Conservation (phyloP, 805 yeast species). For the Monosporozyma servazzii region DNA sequence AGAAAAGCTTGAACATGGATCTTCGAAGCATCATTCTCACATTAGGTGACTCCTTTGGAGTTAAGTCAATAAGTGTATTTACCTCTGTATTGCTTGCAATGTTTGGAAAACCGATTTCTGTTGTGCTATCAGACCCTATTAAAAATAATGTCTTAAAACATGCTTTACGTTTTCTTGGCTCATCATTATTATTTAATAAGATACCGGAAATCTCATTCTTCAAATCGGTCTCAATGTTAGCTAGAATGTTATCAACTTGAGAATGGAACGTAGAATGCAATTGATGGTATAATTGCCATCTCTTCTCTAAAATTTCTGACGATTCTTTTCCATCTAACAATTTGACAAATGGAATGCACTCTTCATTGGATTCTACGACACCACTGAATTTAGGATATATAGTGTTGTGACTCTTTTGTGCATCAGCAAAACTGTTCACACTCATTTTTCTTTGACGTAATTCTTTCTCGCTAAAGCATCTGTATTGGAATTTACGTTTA, state of each 20-base stretch:
- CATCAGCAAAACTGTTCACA: conserved; percentile 26
- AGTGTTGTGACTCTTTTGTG: conserved; percentile 24
- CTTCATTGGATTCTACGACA: conserved; percentile 3
- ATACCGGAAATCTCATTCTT: conserved; percentile 27
- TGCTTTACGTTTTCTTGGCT: background rate
- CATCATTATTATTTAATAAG: conserved; percentile 8
- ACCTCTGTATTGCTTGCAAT: conserved; percentile 10
- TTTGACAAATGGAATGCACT: conserved; percentile 33
- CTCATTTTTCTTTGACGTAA: conserved; percentile 10
- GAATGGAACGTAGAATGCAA: conserved; percentile 26
- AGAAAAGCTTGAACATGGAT: conserved; percentile 27
- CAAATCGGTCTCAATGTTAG: conserved; percentile 30
- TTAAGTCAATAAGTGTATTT: conserved; percentile 28
- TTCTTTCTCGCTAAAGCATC: background rate
- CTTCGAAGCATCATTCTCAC: conserved; percentile 31
- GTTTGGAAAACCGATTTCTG: conserved; percentile 31
- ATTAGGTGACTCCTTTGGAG: conserved; percentile 33
- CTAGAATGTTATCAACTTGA: conserved; percentile 24
- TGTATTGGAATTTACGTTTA: background rate
- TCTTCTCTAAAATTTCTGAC: conserved; percentile 25
- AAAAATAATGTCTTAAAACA: conserved; percentile 32
- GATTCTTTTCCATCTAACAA: conserved; percentile 39
- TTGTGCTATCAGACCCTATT: conserved; percentile 37
- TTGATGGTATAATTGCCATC: conserved; percentile 36
- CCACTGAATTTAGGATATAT: conserved; percentile 14